Evolutionary conservation across 2,329 filamentous ascomycete species (phyloP), one percentile per base, ranked within the genome.

Genomic region (Whalleya microplaca): DNA sequence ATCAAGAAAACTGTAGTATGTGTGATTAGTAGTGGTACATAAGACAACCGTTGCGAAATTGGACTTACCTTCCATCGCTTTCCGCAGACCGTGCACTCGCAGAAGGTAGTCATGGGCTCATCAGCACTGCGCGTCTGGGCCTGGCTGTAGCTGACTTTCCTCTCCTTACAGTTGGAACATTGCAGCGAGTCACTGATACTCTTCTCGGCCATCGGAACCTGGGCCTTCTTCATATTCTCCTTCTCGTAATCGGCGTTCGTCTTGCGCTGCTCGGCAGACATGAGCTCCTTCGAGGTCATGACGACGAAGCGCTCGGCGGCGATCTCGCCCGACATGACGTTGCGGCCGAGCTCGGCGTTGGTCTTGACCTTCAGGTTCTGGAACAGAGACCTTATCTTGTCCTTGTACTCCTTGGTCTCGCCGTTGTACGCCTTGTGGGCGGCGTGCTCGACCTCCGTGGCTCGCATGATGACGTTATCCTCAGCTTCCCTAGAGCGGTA

Each of bases 151-250:
- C 89, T 92, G 71, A 98, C 95, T 81, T 92, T 93, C 80, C 90
- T 93, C 83, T 96, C 84, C 68, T 90, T 90, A 77, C 95, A 99
- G 75, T 92, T 93, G 70, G 92, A 86, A 78, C 95, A 99, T 76
- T 91, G 88, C 69, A 98, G 82, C 55, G 88, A 91, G 72, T 90
- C 89, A 72, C 88, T 92, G 77, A 97, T 92, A 71, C 89, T 93
- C 82, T 92, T 95, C 76, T 96, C 89, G 18, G 87, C 90, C 81
- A 93, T 90, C 55, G 94, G 91, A 10, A 96, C 93, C 87, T 98
- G 96, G 1, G 95, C 92, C 75, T 94, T 92, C 79, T 92, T 92
- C 90, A 98, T 93, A 76, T 99, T 99, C 76, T 97, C 92, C 76
- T 90, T 86, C 72, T 92, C 83, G 48, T 96, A 82, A 73, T 86